phyloP scores from a whole-genome alignment of 345 rosid species.

The Citrus hindsii region DNA sequence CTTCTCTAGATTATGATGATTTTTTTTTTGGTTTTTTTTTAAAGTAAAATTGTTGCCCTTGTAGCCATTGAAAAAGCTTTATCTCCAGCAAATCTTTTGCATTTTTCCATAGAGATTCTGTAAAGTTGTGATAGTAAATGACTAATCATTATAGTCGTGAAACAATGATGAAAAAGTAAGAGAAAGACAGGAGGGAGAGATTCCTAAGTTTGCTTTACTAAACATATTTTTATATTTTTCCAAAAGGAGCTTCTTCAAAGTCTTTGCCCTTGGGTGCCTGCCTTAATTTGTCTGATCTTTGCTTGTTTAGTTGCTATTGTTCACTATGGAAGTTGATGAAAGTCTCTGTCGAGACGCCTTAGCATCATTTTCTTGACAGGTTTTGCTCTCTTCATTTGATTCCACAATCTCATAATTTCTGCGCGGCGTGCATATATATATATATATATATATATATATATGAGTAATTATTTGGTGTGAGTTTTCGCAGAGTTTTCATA shows the following conservation, averaged over 20 bases:
- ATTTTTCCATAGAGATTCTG: conserved; percentile 34
- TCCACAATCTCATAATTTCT: background rate
- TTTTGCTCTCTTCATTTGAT: background rate
- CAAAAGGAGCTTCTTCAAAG: background rate
- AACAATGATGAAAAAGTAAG: conserved; percentile 27
- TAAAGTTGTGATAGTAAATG: conserved; percentile 30
- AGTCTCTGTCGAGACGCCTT: background rate
- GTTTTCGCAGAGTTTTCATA: too few species aligned
- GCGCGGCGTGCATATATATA: too few species aligned
- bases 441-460: too few species aligned
- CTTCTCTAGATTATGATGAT: background rate
- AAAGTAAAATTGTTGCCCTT: background rate
- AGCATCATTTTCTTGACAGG: background rate
- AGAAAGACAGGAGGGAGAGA: background rate
- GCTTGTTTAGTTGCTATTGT: background rate
- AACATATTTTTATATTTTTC: background rate
- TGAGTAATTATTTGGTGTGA: too few species aligned
- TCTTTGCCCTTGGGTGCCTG: background rate
- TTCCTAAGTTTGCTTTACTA: conserved; percentile 20
- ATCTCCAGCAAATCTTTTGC: conserved; percentile 21
- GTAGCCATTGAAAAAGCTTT: conserved; percentile 2
- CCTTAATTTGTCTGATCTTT: too few species aligned
- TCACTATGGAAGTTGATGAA: conserved; percentile 11
- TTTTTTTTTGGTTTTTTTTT: background rate
- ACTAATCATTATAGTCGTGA: conserved; percentile 30